Base-by-base conservation (phyloP, 2,329 filamentous ascomycete species). In the Cryphonectria radicalis region DNA sequence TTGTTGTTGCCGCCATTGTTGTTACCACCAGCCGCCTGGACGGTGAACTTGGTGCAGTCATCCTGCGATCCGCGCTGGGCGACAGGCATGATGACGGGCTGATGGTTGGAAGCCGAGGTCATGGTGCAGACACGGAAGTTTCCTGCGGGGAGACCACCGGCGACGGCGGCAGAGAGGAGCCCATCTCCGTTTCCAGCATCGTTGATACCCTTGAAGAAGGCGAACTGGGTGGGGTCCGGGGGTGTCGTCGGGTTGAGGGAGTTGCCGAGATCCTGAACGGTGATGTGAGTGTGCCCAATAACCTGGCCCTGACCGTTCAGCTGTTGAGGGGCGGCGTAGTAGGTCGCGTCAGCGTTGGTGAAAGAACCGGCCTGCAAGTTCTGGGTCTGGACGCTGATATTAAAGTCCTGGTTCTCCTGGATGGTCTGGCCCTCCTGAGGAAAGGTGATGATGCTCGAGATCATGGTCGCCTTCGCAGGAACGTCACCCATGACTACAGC, bases 231-330 rank as follows among this genome's bases (percentile, higher is more conserved):
- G 43, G 89, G 82, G 73, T 90, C 85, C 7, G 88, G 83, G 42
- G 89, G 84, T 25, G 78, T 75, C 13, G 76, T 81, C 10, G 88
- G 88, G 78, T 85, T 87, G 74, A 87, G 76, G n/a, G 78, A 80
- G 77, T 79, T 79, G 64, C 88, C 88, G 66, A 87, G 81, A 73
- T 87, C 82, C 79, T 91, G 89, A 62, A 90, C 81, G 32, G 86
- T 88, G 68, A 90, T 81, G 78, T 90, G 88, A 2, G 87, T 87
- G 80, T 90, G 88, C 14, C 88, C 88, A 64, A 90, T 85, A 74
- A 90, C 82, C 62, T 83, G 78, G 53, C 88, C 88, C 32, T 78
- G 70, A 53, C 78, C 78, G 74, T 86, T 81, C 5, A 90, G 79
- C 55, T 84, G 77, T 78, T 90, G 88, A 7, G 88, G 88, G 19